These are phyloP conservation scores for Royoungia palumana DNA, from an alignment of 768 basidiomycete genomes.

Conservation along the genomic window DNA sequence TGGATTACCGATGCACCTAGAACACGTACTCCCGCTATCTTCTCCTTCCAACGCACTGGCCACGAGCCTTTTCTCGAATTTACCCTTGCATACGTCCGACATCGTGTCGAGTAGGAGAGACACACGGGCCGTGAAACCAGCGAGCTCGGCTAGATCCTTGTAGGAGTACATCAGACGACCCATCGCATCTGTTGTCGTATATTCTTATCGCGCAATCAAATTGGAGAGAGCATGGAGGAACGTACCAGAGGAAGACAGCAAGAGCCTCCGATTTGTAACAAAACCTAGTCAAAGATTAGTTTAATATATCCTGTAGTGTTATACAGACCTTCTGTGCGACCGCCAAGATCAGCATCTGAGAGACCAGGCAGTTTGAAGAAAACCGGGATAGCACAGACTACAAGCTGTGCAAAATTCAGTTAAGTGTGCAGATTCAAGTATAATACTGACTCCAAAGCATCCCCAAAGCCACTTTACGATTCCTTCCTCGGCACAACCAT, in stretches of 20 bases:
- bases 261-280: slow-evolving; percentile 89
- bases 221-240: slow-evolving; percentile 2
- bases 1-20: neutral
- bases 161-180: slow-evolving; percentile 97
- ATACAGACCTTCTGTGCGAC: slow-evolving; percentile 77
- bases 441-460: slow-evolving; percentile 74
- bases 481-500: slow-evolving; percentile 89
- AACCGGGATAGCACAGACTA: slow-evolving; percentile 90
- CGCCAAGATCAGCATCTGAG: slow-evolving; percentile 66
- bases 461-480: slow-evolving; percentile 98
- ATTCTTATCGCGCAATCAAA: neutral
- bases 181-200: slow-evolving; percentile 66
- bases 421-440: neutral
- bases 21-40: slow-evolving; percentile 65
- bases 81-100: slow-evolving; percentile 77
- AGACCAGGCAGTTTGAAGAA: slow-evolving; percentile 85
- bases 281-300: slow-evolving; percentile 55
- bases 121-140: slow-evolving; percentile 93
- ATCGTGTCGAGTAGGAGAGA: slow-evolving; percentile 87
- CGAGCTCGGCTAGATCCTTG: slow-evolving; percentile 93
- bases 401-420: slow-evolving; percentile 45
- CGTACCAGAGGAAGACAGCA: slow-evolving; percentile 81
- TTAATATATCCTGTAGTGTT: neutral
- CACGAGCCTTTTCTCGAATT: slow-evolving; percentile 85
- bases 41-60: slow-evolving; percentile 69